Evolutionary conservation across 805 yeast genomes (phyloP).

Genomic region (Ogataea allantospora): DNA sequence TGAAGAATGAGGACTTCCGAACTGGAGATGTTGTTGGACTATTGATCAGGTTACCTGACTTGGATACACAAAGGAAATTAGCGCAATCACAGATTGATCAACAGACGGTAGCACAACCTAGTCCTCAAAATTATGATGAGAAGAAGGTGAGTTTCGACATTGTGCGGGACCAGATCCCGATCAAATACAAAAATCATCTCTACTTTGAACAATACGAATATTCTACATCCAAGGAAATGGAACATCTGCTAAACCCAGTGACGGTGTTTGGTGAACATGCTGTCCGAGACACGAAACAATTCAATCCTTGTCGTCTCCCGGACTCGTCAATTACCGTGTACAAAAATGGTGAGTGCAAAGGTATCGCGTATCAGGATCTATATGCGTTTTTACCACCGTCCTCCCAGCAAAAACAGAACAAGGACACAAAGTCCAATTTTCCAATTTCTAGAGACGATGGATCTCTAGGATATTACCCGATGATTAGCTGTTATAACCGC

Average conservation of each 20-base stretch:
- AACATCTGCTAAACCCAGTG: slow-evolving; percentile 69
- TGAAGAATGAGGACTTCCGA: slow-evolving; percentile 48
- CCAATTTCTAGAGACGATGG: slow-evolving; percentile 67
- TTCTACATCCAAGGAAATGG: slow-evolving; percentile 64
- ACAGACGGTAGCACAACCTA: slow-evolving; percentile 24
- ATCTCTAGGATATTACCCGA: slow-evolving; percentile 85
- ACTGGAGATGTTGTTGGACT: slow-evolving; percentile 85
- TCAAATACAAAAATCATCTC: slow-evolving; percentile 70
- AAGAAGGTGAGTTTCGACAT: slow-evolving; percentile 40
- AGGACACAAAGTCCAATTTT: slow-evolving; percentile 14
- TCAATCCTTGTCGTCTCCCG: slow-evolving; percentile 47
- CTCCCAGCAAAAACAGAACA: slow-evolving; percentile 48
- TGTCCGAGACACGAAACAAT: slow-evolving; percentile 47
- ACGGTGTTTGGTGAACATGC: slow-evolving; percentile 70
- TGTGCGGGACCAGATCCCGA: slow-evolving; percentile 82
- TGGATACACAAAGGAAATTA: slow-evolving; percentile 42
- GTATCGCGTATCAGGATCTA: slow-evolving; percentile 64
- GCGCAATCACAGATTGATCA: slow-evolving; percentile 39
- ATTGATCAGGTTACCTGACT: slow-evolving; percentile 63
- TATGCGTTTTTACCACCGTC: slow-evolving; percentile 80
- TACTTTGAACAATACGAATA: slow-evolving; percentile 87
- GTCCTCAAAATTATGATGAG: background rate
- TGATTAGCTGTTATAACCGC: slow-evolving; percentile 75
- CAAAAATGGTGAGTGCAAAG: slow-evolving; percentile 72
- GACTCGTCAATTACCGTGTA: slow-evolving; percentile 65